phyloP scores from a whole-genome alignment of 2,329 filamentous ascomycete genomes.

The Stagonosporopsis chrysanthemi region DNA sequence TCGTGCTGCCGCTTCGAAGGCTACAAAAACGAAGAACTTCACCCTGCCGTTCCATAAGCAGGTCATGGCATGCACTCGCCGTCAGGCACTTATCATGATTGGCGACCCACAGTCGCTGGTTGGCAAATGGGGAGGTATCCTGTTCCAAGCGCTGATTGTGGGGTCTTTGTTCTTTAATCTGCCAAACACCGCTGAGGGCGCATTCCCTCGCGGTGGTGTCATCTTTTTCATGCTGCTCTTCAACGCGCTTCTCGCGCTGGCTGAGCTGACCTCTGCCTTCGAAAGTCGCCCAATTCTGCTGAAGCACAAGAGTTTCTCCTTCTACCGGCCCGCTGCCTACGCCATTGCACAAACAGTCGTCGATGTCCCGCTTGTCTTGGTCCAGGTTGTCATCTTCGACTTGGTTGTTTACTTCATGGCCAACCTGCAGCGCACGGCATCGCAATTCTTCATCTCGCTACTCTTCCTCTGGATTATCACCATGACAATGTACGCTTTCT shows the following conservation, averaged over 20 bases:
- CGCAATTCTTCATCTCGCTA: constrained; percentile 68
- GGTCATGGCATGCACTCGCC: constrained; percentile 50
- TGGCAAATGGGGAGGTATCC: constrained; percentile 55
- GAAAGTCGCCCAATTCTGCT: constrained; percentile 69
- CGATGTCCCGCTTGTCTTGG: constrained; percentile 64
- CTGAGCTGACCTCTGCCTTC: constrained; percentile 68
- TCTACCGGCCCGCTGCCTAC: constrained; percentile 69
- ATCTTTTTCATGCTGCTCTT: constrained; percentile 70
- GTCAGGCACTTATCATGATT: constrained; percentile 60
- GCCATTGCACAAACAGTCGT: constrained; percentile 65
- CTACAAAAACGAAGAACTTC: constrained; percentile 53
- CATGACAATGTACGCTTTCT: constrained; percentile 55
- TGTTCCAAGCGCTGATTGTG: constrained; percentile 52
- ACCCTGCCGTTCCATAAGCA: constrained; percentile 50
- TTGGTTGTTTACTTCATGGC: constrained; percentile 70
- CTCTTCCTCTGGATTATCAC: constrained; percentile 67
- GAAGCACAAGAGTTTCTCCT: constrained; percentile 75
- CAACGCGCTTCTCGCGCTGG: constrained; percentile 67
- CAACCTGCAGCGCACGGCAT: constrained; percentile 62
- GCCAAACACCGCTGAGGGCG: constrained; percentile 60
- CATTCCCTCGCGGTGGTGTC: constrained; percentile 67
- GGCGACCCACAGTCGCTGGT: constrained; percentile 60
- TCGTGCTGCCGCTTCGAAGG: constrained; percentile 41
- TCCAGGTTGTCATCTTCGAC: constrained; percentile 67
- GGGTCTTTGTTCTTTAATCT: constrained; percentile 62